Percentiles rank a stretch among this genome's conserved stretches.
Evolutionary conservation across 2,329 filamentous ascomycete species (phyloP).

Genomic region (Penicillium sp.): DNA sequence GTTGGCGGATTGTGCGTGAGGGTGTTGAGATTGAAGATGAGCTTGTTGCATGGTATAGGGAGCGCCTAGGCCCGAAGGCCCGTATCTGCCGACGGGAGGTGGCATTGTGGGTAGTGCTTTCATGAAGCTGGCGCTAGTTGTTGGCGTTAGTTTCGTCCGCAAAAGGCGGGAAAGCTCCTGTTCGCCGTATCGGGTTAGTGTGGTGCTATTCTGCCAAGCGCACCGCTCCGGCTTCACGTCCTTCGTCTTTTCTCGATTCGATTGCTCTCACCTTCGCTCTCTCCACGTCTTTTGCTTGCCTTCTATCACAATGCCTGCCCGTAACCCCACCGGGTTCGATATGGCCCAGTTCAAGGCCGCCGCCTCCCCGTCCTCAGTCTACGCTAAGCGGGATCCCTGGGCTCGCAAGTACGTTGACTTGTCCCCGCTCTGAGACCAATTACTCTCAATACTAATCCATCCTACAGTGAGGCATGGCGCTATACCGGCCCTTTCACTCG

Average conservation of each 20-base stretch:
- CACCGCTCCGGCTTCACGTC: constrained; percentile 15
- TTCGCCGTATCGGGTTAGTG: constrained; percentile 31
- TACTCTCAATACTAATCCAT: constrained; percentile 16
- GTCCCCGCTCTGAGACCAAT: background rate
- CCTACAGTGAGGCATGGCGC: constrained; percentile 81
- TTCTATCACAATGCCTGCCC: constrained; percentile 45
- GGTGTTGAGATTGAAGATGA: constrained; percentile 40
- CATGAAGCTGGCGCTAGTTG: background rate
- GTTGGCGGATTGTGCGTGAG: constrained; percentile 44
- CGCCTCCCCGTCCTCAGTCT: constrained; percentile 53
- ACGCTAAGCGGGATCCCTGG: constrained; percentile 56
- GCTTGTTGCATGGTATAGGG: constrained; percentile 52
- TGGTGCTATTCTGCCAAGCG: constrained; percentile 25
- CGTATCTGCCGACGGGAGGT: constrained; percentile 55
- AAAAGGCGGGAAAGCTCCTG: constrained; percentile 28
- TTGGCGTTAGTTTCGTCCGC: constrained; percentile 21
- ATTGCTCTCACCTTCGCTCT: constrained; percentile 2
- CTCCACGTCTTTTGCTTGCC: constrained; percentile 12
- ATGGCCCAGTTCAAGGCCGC: constrained; percentile 71
- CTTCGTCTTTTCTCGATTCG: constrained; percentile 1
- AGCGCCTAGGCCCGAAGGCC: constrained; percentile 53
- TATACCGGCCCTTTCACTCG: constrained; percentile 84
- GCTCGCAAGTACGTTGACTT: constrained; percentile 50
- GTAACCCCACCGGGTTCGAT: constrained; percentile 87
- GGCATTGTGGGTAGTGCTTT: constrained; percentile 44